These are phyloP conservation scores for Plantago coronopus DNA, from an alignment of 305 asterid species.

Conservation along the genomic window DNA sequence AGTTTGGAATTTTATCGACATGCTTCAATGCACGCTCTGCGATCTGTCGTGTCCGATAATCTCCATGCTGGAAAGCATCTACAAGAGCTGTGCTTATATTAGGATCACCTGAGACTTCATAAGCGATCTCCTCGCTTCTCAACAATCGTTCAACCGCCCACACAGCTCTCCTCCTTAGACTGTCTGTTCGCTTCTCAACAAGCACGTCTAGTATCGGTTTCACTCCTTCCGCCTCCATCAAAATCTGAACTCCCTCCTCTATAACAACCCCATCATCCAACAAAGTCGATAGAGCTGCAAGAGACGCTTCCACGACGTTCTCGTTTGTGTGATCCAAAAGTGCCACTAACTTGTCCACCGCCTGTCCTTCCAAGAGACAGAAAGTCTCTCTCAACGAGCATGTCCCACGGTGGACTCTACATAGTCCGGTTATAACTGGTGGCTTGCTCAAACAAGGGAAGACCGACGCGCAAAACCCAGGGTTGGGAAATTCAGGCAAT, in stretches of 20 bases:
- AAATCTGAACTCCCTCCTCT: slow-evolving; percentile 64
- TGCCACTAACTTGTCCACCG: slow-evolving; percentile 69
- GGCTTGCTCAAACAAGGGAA: slow-evolving; percentile 81
- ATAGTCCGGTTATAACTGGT: slow-evolving; percentile 50
- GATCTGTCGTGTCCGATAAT: slow-evolving; percentile 71
- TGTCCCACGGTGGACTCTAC: slow-evolving; percentile 65
- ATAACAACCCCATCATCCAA: slow-evolving; percentile 78
- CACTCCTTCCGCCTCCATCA: slow-evolving; percentile 67
- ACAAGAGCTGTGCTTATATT: slow-evolving; percentile 80
- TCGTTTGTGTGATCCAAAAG: slow-evolving; percentile 84
- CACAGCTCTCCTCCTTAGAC: slow-evolving; percentile 62
- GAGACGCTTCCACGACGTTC: slow-evolving; percentile 81
- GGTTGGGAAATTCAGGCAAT: slow-evolving; percentile 54
- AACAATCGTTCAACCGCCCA: slow-evolving; percentile 90
- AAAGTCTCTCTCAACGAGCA: slow-evolving; percentile 77
- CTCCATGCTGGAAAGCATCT: slow-evolving; percentile 87
- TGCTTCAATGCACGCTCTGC: slow-evolving; percentile 89
- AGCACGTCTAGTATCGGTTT: slow-evolving; percentile 67
- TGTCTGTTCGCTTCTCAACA: slow-evolving; percentile 75
- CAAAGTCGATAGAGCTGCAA: slow-evolving; percentile 82
- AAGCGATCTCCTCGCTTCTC: slow-evolving; percentile 62
- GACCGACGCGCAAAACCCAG: slow-evolving; percentile 53
- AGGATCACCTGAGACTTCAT: slow-evolving; percentile 59
- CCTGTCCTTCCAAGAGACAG: slow-evolving; percentile 82
- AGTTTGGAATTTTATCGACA: slow-evolving; percentile 76